Evolutionary conservation across 352 stramenopile species (phyloP).

Genomic region (Ophiocytium majus): DNA sequence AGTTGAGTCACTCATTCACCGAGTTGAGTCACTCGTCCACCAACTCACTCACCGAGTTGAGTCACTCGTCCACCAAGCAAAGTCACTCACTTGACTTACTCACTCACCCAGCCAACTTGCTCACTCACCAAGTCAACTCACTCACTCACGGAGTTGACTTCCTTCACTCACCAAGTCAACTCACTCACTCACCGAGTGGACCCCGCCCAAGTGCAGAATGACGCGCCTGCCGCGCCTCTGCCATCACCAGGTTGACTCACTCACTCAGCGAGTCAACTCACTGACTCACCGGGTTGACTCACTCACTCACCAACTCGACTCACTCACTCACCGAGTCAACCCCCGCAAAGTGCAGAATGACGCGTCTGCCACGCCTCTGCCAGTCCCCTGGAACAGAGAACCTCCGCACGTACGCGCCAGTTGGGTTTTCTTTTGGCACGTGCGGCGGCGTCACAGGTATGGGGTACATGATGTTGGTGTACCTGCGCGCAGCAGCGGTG

Average conservation of each 20-base stretch:
- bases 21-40: too few species aligned
- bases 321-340: constrained; percentile 38
- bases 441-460: constrained; percentile 61
- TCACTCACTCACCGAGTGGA: constrained; percentile 29
- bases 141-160: too few species aligned
- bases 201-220: constrained; percentile 46
- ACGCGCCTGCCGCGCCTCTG: constrained; percentile 32
- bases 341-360: constrained; percentile 50
- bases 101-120: too few species aligned
- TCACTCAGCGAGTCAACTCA: too few species aligned
- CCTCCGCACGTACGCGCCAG: constrained; percentile 65
- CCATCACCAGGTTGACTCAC: too few species aligned
- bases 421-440: constrained; percentile 67
- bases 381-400: constrained; percentile 27
- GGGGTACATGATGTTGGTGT: constrained; percentile 78
- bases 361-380: constrained; percentile 23
- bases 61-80: constrained; percentile 33
- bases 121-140: too few species aligned
- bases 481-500: too few species aligned
- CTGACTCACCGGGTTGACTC: too few species aligned
- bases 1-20: too few species aligned
- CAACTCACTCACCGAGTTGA: constrained; percentile 29
- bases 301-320: too few species aligned
- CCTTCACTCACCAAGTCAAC: too few species aligned
- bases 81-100: constrained; percentile 26